A percentile compares a stretch with the other conserved stretches of the same genome.
These are phyloP conservation scores for Craterostigma plantagineum DNA, from an alignment of 257 asterid species.

Conservation along the genomic window DNA sequence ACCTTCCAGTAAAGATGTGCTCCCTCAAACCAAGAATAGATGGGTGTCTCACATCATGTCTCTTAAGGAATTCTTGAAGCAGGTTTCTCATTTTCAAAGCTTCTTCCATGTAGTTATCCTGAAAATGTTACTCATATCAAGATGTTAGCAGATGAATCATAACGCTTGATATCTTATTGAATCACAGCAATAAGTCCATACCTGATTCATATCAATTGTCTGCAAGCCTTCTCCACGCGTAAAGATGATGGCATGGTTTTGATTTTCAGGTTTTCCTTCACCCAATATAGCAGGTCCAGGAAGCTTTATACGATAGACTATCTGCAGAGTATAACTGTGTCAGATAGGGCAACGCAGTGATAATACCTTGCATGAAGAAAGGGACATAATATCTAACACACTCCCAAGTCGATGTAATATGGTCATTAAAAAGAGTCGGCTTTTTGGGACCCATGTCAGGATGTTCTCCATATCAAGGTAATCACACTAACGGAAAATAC, in stretches of 20 bases:
- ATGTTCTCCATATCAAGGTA: neutral
- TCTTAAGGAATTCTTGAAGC: constrained; percentile 81
- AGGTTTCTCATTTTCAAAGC: constrained; percentile 95
- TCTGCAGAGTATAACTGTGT: constrained; percentile 16
- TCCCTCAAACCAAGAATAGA: constrained; percentile 92
- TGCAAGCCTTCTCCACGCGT: constrained; percentile 99
- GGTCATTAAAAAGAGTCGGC: too few species aligned
- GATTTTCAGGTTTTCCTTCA: constrained; percentile 98
- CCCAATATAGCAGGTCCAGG: constrained; percentile 95
- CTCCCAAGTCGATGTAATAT: too few species aligned
- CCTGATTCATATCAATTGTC: constrained; percentile 99
- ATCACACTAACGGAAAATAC: neutral
- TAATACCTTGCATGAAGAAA: neutral
- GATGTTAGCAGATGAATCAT: too few species aligned
- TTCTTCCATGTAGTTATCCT: constrained; percentile 99
- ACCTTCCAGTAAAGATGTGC: constrained; percentile 99
- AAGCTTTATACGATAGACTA: constrained; percentile 81
- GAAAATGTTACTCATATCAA: constrained; percentile 3
- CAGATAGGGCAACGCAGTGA: neutral
- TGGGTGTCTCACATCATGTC: constrained; percentile 84
- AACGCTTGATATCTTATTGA: too few species aligned
- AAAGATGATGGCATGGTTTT: constrained; percentile 94
- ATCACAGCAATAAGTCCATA: constrained; percentile 4
- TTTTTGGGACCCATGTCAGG: too few species aligned
- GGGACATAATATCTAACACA: too few species aligned